Evolutionary conservation across 768 basidiomycete genomes (phyloP).

Genomic region (Suillus occidentalis): DNA sequence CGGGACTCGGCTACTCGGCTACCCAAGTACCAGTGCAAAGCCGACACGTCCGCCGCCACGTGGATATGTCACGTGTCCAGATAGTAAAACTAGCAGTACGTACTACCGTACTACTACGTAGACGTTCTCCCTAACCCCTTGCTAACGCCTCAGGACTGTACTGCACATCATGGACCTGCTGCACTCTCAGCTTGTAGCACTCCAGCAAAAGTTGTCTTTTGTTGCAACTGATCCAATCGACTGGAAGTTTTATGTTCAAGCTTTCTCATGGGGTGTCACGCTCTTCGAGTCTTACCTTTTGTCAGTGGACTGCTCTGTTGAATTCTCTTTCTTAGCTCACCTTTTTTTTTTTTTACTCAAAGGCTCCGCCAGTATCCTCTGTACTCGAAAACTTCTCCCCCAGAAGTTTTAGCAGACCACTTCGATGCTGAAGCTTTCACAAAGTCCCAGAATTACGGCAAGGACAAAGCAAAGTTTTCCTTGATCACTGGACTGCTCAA

Average conservation of each 20-base stretch:
- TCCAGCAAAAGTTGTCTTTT: constrained; percentile 68
- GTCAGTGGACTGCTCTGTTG: constrained; percentile 45
- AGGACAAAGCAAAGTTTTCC: constrained; percentile 85
- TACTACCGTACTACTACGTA: too few relatives aligned
- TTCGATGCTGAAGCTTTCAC: constrained; percentile 71
- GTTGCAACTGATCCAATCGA: constrained; percentile 71
- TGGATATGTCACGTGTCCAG: neutral
- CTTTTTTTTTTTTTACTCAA: neutral
- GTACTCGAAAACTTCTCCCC: constrained; percentile 75
- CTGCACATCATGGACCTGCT: constrained; percentile 56
- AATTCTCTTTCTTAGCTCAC: constrained; percentile 3
- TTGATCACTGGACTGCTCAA: constrained; percentile 73
- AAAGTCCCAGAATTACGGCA: constrained; percentile 91
- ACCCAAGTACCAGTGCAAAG: neutral
- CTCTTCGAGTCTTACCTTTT: constrained; percentile 85
- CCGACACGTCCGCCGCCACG: neutral
- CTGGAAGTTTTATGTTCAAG: constrained; percentile 82
- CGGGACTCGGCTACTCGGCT: neutral
- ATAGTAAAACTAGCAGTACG: neutral
- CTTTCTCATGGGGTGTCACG: constrained; percentile 74
- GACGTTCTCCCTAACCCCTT: neutral
- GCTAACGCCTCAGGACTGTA: neutral
- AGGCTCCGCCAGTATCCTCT: constrained; percentile 82
- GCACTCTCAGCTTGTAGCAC: constrained; percentile 51
- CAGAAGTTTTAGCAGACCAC: constrained; percentile 65